Evolutionary conservation across 305 asterid species (phyloP).

Genomic region (Rubia balearica): DNA sequence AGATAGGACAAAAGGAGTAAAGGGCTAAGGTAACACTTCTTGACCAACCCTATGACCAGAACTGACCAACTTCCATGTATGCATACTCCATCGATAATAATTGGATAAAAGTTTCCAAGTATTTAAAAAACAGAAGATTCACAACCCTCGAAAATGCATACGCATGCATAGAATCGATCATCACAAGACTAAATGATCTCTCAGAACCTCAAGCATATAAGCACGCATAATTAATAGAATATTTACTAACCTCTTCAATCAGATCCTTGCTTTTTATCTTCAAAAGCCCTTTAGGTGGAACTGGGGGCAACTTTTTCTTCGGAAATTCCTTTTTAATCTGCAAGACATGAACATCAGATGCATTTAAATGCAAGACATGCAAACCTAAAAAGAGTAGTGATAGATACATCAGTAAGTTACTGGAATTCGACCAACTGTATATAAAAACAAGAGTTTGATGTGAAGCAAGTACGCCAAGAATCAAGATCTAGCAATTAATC

Average conservation of each 20-base stretch:
- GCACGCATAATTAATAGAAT: neutral
- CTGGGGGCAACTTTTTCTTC: conserved; percentile 46
- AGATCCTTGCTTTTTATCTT: conserved; percentile 37
- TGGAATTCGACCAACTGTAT: neutral
- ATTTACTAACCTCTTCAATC: conserved; percentile 54
- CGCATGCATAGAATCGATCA: neutral
- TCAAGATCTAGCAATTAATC: neutral
- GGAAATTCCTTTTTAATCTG: conserved; percentile 57
- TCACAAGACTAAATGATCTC: neutral
- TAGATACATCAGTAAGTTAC: neutral
- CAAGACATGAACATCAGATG: conserved; percentile 19
- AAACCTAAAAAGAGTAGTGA: conserved; percentile 9
- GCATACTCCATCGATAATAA: neutral
- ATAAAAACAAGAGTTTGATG: neutral
- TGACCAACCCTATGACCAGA: neutral
- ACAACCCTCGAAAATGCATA: neutral
- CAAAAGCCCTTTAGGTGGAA: conserved; percentile 55
- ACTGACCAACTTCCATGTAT: neutral
- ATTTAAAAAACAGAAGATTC: neutral
- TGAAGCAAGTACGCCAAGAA: neutral
- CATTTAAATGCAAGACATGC: conserved; percentile 1
- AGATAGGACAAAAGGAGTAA: neutral
- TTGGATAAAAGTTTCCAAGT: neutral
- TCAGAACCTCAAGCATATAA: neutral
- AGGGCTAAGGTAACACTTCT: neutral